Conservation (phyloP, 441 rosid genomes). For the Gossypium aridum region DNA sequence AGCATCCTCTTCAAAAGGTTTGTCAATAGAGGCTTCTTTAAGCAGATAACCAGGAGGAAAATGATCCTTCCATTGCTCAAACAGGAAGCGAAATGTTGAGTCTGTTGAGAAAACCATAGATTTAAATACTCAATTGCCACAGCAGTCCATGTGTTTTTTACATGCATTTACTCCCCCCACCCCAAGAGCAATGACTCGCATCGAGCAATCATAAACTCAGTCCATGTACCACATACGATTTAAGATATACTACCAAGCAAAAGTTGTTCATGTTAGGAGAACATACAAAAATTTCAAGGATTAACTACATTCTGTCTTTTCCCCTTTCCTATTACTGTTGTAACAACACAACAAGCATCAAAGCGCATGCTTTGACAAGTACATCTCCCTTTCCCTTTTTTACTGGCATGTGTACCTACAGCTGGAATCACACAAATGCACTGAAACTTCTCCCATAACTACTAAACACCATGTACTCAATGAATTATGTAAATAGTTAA, state of each 20-base stretch:
- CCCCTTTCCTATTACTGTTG: neutral
- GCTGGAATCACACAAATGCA: neutral
- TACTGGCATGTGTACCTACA: neutral
- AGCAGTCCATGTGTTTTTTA: constrained; percentile 2
- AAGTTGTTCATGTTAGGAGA: neutral
- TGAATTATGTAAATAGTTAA: neutral
- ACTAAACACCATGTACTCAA: neutral
- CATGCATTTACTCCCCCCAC: neutral
- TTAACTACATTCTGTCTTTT: neutral
- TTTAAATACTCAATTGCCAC: constrained; percentile 10
- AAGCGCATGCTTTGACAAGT: neutral
- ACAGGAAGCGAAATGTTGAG: constrained; percentile 64
- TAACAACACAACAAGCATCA: neutral
- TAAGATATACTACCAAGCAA: neutral
- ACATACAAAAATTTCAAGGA: constrained; percentile 1
- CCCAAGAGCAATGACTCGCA: constrained; percentile 8
- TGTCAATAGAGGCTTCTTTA: constrained; percentile 76
- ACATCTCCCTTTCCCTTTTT: neutral
- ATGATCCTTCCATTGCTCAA: constrained; percentile 81
- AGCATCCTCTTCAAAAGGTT: constrained; percentile 89
- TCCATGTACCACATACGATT: neutral
- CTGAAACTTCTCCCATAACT: neutral
- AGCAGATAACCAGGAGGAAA: constrained; percentile 69
- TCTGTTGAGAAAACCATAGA: constrained; percentile 46
- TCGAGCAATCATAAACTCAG: constrained; percentile 15